A percentile compares a stretch with the other conserved stretches of the same genome.
These are phyloP conservation scores for Lactarius indigo DNA, from an alignment of 768 basidiomycete genomes.

Conservation along the genomic window DNA sequence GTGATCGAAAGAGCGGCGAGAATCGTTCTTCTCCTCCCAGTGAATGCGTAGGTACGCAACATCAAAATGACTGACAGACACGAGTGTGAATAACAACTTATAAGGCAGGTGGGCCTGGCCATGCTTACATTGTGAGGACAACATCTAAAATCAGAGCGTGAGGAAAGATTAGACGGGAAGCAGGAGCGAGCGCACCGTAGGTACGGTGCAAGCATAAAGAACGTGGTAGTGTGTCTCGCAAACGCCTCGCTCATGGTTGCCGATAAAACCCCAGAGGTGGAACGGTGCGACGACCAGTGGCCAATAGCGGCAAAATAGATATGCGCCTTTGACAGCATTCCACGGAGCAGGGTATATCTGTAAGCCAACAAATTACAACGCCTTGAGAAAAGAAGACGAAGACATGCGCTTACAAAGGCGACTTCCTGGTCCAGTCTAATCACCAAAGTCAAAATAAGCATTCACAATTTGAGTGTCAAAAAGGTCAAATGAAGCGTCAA, in stretches of 20 bases:
- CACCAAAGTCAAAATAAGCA: neutral
- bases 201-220: constrained; percentile 15
- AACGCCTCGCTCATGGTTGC: neutral
- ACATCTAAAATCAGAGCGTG: neutral
- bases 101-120: neutral
- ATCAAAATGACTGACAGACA: constrained; percentile 18
- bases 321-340: constrained; percentile 19
- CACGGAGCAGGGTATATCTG: constrained; percentile 22
- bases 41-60: constrained; percentile 23
- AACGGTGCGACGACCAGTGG: constrained; percentile 17
- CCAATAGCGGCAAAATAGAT: constrained; percentile 23
- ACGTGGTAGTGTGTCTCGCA: constrained; percentile 7
- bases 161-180: neutral
- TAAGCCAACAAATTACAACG: neutral
- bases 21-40: constrained; percentile 4
- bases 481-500: neutral
- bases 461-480: neutral
- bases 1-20: constrained; percentile 6
- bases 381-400: no score
- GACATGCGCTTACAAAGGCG: constrained; percentile 1
- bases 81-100: neutral
- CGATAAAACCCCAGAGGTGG: constrained; percentile 15
- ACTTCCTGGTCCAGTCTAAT: constrained; percentile 20
- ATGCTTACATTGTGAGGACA: constrained; percentile 19
- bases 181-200: constrained; percentile 7